Base-by-base conservation (phyloP, 176 grass and related monocot genomes). In the Avena insularis region DNA sequence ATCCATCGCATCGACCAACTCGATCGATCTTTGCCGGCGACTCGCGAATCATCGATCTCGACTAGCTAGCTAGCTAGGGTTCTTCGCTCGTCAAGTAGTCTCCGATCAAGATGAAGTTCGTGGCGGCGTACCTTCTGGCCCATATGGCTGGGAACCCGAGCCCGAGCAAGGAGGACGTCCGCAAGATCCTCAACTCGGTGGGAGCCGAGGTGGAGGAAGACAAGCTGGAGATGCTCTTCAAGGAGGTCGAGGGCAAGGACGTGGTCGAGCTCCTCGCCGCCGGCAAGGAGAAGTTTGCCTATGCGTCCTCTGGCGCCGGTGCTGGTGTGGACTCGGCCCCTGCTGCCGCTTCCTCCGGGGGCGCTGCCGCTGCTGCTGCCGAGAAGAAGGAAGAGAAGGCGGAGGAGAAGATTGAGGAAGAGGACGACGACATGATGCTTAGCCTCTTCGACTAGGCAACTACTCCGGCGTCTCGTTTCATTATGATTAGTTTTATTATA, bases 121-220 rank as follows among this genome's bases (percentile, higher is more conserved):
- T 57, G 55, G 55, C 55, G 55, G 55, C 55, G 5, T 16, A 57
- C 55, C 55, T 57, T 5, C 55, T 57, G 55, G 55, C 83, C 20
- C 5, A 9, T 11, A 43, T 85, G 15, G 71, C 57, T 59, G 58
- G 75, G 16, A 6, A 36, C 71, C 15, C 69, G 57, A 12, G 6
- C 50, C 72, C 83, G 46, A 35, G 7, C 46, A 77, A 77, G 58
- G 83, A 65, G 2, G 73, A 85, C 19, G 72, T 85, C 23, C 72
- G 55, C 11, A 43, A 38, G 40, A 77, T 85, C 59, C 72, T 85
- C 58, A 46, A 50, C 3, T 38, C 83, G 0, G 58, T 77, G 6
- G 72, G 72, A 29, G 59, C 72, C 0, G 60, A 66, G 6, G 83
- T 23, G 58, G 83, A 85, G 4, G 72, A 77, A 12, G 83, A 21